Conservation (phyloP, 768 basidiomycete genomes). For the Pleurotus citrinopileatus region DNA sequence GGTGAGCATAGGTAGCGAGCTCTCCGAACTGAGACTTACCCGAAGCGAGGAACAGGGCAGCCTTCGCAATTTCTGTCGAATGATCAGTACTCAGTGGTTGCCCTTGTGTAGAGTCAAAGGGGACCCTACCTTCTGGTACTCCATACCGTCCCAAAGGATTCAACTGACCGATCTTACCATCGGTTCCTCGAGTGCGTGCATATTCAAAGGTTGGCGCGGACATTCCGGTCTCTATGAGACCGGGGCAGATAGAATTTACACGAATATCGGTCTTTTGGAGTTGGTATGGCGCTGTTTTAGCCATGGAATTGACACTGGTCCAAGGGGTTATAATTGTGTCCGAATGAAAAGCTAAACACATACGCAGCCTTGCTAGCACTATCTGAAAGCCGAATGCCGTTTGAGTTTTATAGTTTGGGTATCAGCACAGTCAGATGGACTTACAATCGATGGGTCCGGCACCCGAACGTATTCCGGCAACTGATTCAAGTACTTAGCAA, state of each 20-base stretch:
- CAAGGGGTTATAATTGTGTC: background rate
- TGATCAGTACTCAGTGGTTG: conserved; percentile 11
- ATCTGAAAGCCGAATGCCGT: conserved; percentile 39
- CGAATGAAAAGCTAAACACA: conserved; percentile 23
- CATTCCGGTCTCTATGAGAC: conserved; percentile 93
- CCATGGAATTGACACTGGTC: conserved; percentile 81
- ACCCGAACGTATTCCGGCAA: conserved; percentile 80
- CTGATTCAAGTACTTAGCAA: conserved; percentile 30
- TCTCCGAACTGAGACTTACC: conserved; percentile 42
- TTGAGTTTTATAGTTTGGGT: conserved; percentile 18
- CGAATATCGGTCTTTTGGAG: conserved; percentile 81
- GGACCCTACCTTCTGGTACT: conserved; percentile 65
- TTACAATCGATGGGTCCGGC: conserved; percentile 81
- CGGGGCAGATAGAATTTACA: conserved; percentile 88
- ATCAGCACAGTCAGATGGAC: conserved; percentile 20
- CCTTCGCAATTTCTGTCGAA: conserved; percentile 77
- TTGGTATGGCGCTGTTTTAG: conserved; percentile 78
- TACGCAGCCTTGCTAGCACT: conserved; percentile 94
- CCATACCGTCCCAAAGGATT: conserved; percentile 84
- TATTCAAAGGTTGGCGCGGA: conserved; percentile 73
- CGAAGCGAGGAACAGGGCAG: conserved; percentile 82
- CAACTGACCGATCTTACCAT: conserved; percentile 74
- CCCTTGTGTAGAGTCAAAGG: conserved; percentile 6
- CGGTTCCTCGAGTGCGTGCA: conserved; percentile 74
- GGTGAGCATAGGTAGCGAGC: conserved; percentile 6